Percentiles rank a stretch among this genome's conserved stretches.
phyloP scores from a whole-genome alignment of 805 yeast species.

The Schwanniomyces polymorphus region DNA sequence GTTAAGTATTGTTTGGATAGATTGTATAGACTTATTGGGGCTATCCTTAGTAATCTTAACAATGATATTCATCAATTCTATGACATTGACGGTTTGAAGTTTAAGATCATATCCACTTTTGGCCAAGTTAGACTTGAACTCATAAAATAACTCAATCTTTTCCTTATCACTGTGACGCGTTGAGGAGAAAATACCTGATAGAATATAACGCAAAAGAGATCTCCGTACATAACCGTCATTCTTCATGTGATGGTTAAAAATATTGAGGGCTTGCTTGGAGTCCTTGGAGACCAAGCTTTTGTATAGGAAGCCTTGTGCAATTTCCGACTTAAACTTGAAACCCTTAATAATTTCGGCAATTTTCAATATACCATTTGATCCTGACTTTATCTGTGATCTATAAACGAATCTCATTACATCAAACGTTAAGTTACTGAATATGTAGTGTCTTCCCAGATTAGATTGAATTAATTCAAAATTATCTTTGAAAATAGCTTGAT shows the following conservation, averaged over 20 bases:
- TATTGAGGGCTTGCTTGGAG: slow-evolving; percentile 23
- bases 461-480: slow-evolving; percentile 9
- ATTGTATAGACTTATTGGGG: slow-evolving; percentile 1
- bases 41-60: slow-evolving; percentile 7
- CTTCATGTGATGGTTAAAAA: slow-evolving; percentile 20
- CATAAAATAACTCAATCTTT: slow-evolving; percentile 16
- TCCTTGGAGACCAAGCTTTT: slow-evolving; percentile 24
- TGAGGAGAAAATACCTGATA: slow-evolving; percentile 28
- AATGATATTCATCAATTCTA: slow-evolving; percentile 11
- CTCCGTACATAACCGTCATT: slow-evolving; percentile 17
- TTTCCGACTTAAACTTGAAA: slow-evolving; percentile 10
- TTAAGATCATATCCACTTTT: slow-evolving; percentile 12
- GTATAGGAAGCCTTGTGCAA: slow-evolving; percentile 15
- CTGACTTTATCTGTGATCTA: slow-evolving; percentile 5
- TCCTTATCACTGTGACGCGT: slow-evolving; percentile 12
- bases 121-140: slow-evolving; percentile 15
- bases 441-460: slow-evolving; percentile 10
- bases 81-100: slow-evolving; percentile 12
- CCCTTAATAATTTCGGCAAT: slow-evolving; percentile 18
- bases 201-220: slow-evolving; percentile 18
- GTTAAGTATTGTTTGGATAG: slow-evolving; percentile 6
- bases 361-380: slow-evolving; percentile 13
- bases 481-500: slow-evolving; percentile 4
- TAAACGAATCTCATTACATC: slow-evolving; percentile 19
- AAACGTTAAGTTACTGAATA: slow-evolving; percentile 15